Base-by-base conservation (phyloP, 306 rosid genomes). In the Cucumis hystrix region DNA sequence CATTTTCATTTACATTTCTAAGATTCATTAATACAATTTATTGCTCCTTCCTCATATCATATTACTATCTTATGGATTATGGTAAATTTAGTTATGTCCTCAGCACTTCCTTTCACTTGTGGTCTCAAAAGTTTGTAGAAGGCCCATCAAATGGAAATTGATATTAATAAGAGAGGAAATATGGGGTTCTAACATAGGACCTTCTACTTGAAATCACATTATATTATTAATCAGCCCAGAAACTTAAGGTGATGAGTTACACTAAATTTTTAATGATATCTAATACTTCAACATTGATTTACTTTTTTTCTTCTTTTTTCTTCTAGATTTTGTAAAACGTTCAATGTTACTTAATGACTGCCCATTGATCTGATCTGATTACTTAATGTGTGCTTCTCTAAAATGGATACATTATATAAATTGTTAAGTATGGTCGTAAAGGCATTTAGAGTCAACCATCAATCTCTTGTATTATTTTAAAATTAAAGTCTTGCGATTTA, bases 21-120 rank as follows among this genome's bases (percentile, higher is more conserved):
- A 86, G 93, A 91, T 80, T 90, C 92, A 43, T 73, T 75, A 71
- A 81, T 88, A 80, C 87, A 82, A 68, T 87, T 93, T 59, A 39
- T 83, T 81, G 82, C 96, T 84, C 87, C 89, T 78, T 86, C 94
- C 72, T 81, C 97, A 57, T 91, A 88, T 82, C 98, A 96, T 71
- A 80, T 93, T 71, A 91, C 90, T 91, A 33, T 33, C 1, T 40
- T 40, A 40, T 40, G 10, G 10, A 40, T 6, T 40, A 7, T 40
- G 9, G 43, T 40, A 40, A 40, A 40, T 40, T 40, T 40, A 40
- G 43, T 40, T 40, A 40, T 40, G 9, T 40, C 43, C 7, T 40
- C 1, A 40, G 7, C 43, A 40, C 9, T 40, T 7, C 43, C 10
- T 40, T 40, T 6, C 9, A 40, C 10, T 40, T 40, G 43, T 40